phyloP scores from a whole-genome alignment of 2,329 filamentous ascomycete species.

The Nigrograna mackinnonii region DNA sequence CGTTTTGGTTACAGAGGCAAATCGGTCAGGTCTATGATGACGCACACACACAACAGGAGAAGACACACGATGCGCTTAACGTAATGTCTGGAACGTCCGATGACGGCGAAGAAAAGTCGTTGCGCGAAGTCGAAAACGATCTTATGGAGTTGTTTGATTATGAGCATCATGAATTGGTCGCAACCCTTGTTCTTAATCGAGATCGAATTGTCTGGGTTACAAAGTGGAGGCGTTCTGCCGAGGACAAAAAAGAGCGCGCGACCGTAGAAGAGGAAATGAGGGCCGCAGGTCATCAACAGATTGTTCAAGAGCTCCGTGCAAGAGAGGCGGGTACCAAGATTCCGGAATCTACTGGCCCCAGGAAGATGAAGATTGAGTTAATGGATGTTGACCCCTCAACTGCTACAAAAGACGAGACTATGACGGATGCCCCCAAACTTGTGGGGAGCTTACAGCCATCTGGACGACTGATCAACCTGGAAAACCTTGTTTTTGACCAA shows the following conservation, averaged over 20 bases:
- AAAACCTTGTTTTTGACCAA: conserved; percentile 96
- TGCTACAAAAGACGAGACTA: conserved; percentile 55
- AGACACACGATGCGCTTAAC: conserved; percentile 80
- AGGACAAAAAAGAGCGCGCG: conserved; percentile 71
- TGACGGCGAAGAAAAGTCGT: conserved; percentile 78
- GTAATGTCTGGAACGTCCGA: conserved; percentile 78
- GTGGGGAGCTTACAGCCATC: conserved; percentile 87
- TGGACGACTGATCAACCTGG: conserved; percentile 84
- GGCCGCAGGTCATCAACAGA: conserved; percentile 81
- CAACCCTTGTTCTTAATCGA: conserved; percentile 86
- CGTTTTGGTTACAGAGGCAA: conserved; percentile 94
- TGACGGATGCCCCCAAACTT: conserved; percentile 52
- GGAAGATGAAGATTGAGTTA: conserved; percentile 80
- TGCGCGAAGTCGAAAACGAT: conserved; percentile 96
- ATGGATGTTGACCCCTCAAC: conserved; percentile 86
- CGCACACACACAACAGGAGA: conserved; percentile 90
- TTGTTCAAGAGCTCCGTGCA: conserved; percentile 85
- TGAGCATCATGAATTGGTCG: conserved; percentile 90
- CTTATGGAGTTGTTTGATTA: conserved; percentile 98
- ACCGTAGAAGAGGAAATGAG: conserved; percentile 89
- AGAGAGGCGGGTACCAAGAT: conserved; percentile 64
- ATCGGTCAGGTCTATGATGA: conserved; percentile 88
- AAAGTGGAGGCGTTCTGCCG: conserved; percentile 79
- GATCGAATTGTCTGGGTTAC: conserved; percentile 97
- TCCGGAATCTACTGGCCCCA: conserved; percentile 58